phyloP scores from a whole-genome alignment of 495 filamentous ascomycete species.

The Penicillium daleae region DNA sequence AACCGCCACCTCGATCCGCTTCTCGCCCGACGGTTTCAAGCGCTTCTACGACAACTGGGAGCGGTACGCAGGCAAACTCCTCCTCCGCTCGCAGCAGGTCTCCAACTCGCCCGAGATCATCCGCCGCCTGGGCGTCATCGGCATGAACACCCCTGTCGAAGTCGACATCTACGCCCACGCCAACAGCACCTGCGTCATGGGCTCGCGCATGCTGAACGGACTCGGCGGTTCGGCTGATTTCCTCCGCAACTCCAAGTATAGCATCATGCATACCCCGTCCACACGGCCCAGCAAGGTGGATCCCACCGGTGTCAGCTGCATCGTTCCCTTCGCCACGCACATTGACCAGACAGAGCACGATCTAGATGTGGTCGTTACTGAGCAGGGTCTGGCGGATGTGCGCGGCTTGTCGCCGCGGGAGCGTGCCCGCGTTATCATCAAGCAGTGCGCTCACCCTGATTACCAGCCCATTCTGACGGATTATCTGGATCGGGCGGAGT shows the following conservation, averaged over 20 bases:
- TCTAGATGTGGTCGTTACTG: slow-evolving; percentile 85
- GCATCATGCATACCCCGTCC: slow-evolving; percentile 91
- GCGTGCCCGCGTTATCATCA: slow-evolving; percentile 82
- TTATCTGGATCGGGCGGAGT: slow-evolving; percentile 87
- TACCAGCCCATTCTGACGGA: slow-evolving; percentile 81
- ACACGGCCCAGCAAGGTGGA: slow-evolving; percentile 82
- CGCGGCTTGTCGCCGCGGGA: slow-evolving; percentile 80
- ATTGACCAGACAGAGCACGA: slow-evolving; percentile 94
- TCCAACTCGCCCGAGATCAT: slow-evolving; percentile 97
- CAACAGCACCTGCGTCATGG: slow-evolving; percentile 91
- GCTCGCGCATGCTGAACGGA: slow-evolving; percentile 88
- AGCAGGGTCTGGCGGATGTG: slow-evolving; percentile 86
- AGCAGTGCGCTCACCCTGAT: slow-evolving; percentile 85
- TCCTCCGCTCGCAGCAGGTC: slow-evolving; percentile 84
- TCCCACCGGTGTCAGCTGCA: slow-evolving; percentile 80
- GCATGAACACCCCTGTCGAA: slow-evolving; percentile 95
- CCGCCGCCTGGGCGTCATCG: slow-evolving; percentile 82
- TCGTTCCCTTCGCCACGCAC: slow-evolving; percentile 92
- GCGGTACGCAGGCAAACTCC: slow-evolving; percentile 77
- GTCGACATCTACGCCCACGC: slow-evolving; percentile 95
- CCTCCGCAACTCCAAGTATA: slow-evolving; percentile 80
- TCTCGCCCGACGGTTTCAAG: slow-evolving; percentile 89
- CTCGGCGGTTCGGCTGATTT: slow-evolving; percentile 90
- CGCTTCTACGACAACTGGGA: slow-evolving; percentile 91
- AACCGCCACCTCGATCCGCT: slow-evolving; percentile 87